Base-by-base conservation (phyloP, 2,329 filamentous ascomycete species). In the Claviceps sp. region DNA sequence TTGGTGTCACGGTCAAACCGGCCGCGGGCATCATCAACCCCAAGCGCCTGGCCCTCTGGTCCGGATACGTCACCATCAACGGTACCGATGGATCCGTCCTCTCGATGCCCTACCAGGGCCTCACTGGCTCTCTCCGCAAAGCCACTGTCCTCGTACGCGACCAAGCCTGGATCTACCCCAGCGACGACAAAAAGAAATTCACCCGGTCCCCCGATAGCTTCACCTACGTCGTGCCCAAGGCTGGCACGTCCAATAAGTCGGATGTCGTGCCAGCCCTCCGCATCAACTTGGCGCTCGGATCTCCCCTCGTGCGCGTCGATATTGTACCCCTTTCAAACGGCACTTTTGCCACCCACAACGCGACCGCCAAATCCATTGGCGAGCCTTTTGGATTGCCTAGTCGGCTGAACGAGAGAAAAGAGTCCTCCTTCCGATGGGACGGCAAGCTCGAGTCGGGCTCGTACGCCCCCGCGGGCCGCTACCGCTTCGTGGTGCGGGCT, bases 401-500 rank as follows among this genome's bases (percentile, higher is more conserved):
- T 6, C 41, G 19, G 19, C 70, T 59, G 22, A 17, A 54, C 4
- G 52, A 60, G 54, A 50, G 22, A 16, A 56, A 8, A 17, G n/a
- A n/a, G 39, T n/a, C 16, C 16, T 4, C 16, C 6, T 41, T 59
- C 3, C 48, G 46, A 0, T 79, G 72, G 67, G 67, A 73, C 47
- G 76, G 76, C 16, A 61, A 63, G 48, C 60, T 78, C 5, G 63
- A 65, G 0, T 66, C 70, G 7, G 75, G 73, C 4, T 63, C 56
- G 0, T 75, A 72, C 52, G 74, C 68, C 1, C 70, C 73, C 0
- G 63, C 66, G 1, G 76, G 75, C 5, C 57, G 60, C 38, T 79
- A 80, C 62, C 72, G 70, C 60, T 63, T 78, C 50, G 64, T 64
- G 1, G 64, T 76, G 40, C 68, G 68, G 54, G 71, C 74, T 3